Evolutionary conservation across 2,329 filamentous ascomycete genomes (phyloP).

Genomic region (Aurifilum marmelostoma): DNA sequence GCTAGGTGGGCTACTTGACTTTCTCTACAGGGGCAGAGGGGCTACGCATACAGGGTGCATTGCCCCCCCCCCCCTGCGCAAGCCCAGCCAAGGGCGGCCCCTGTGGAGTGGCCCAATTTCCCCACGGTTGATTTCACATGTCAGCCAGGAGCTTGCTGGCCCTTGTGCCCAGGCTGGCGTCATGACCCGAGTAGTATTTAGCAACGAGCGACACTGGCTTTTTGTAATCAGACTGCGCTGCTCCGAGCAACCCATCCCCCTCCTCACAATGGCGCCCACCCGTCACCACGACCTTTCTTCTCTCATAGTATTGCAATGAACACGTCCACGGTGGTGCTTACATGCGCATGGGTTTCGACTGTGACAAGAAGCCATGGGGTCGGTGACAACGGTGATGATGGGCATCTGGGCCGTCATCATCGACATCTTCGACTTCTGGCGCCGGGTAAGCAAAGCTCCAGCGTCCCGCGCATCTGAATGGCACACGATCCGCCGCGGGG

Average conservation of each 20-base stretch:
- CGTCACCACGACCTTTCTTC: background rate
- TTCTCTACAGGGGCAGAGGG: background rate
- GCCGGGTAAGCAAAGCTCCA: slow-evolving; percentile 50
- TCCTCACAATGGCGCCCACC: background rate
- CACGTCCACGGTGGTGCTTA: slow-evolving; percentile 1
- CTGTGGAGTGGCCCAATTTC: slow-evolving; percentile 3
- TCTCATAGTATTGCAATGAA: background rate
- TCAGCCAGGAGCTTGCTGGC: slow-evolving; percentile 5
- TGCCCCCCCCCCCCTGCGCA: background rate
- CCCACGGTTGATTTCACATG: slow-evolving; percentile 21
- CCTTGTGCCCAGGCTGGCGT: background rate
- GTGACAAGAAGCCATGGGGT: slow-evolving; percentile 25
- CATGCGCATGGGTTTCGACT: slow-evolving; percentile 12
- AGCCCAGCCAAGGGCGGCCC: background rate
- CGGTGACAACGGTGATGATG: slow-evolving; percentile 40
- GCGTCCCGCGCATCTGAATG: background rate
- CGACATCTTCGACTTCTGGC: slow-evolving; percentile 67
- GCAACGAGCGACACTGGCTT: background rate
- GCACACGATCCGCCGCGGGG: background rate
- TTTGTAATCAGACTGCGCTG: background rate
- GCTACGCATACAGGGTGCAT: background rate
- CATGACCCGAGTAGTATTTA: background rate
- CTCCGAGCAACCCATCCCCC: background rate
- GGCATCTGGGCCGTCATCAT: slow-evolving; percentile 61
- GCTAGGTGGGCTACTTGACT: slow-evolving; percentile 10